A percentile compares a stretch with the other conserved stretches of the same genome.
Conservation (phyloP, 768 basidiomycete species). For the Russula sp. region DNA sequence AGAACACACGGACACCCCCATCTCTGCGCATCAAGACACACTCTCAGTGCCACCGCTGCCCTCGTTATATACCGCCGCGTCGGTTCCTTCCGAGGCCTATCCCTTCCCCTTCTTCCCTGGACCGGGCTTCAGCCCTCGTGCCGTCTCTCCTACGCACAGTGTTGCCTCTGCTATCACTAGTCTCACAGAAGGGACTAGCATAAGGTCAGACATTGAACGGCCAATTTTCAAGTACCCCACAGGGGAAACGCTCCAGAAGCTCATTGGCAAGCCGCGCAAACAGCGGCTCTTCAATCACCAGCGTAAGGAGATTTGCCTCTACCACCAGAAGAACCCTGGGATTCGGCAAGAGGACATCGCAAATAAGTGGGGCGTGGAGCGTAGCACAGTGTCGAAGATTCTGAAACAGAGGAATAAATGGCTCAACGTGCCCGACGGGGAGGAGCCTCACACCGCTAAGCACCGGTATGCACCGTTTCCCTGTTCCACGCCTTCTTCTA, state of each 20-base stretch:
- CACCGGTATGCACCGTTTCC: constrained; percentile 46
- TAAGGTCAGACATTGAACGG: constrained; percentile 14
- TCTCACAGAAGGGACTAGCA: constrained; percentile 35
- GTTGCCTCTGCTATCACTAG: constrained; percentile 49
- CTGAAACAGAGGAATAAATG: constrained; percentile 80
- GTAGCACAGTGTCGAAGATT: constrained; percentile 92
- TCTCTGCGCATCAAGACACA: constrained; percentile 17
- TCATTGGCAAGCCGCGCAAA: constrained; percentile 51
- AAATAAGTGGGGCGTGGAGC: constrained; percentile 66
- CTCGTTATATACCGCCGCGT: constrained; percentile 14
- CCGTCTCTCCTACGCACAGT: constrained; percentile 60
- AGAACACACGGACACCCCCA: constrained; percentile 18
- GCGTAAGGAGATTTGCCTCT: constrained; percentile 68
- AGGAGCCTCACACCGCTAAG: constrained; percentile 55
- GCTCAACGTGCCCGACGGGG: constrained; percentile 61
- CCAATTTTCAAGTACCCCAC: constrained; percentile 16
- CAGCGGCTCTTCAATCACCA: constrained; percentile 69
- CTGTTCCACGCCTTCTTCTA: constrained; percentile 1
- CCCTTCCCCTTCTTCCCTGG: constrained; percentile 18
- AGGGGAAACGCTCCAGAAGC: constrained; percentile 20
- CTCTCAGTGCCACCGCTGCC: constrained; percentile 17
- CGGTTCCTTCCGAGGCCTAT: constrained; percentile 18
- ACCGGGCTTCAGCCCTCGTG: constrained; percentile 37
- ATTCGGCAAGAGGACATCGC: constrained; percentile 84
- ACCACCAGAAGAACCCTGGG: constrained; percentile 56